Base-by-base conservation (phyloP, 352 stramenopile species). In the Aphanomyces invadans region DNA sequence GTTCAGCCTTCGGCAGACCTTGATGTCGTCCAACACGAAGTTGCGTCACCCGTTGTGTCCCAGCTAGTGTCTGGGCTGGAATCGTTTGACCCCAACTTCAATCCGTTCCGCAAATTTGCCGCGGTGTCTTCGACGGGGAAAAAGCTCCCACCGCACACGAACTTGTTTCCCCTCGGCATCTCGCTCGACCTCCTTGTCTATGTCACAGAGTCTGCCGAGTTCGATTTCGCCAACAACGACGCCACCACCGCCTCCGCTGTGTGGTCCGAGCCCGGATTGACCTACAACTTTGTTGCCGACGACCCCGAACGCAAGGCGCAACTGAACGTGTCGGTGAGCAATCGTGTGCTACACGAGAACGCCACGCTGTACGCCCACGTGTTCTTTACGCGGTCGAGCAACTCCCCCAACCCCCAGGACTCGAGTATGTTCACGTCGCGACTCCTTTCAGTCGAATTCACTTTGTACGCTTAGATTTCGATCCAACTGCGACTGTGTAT, bases 301-400 rank as follows among this genome's bases (percentile, higher is more conserved):
- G 79, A 90, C 60, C 76, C 72, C 11, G 60, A 73, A 25, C 89
- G 81, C 80, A 62, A 57, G 26, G 66, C 71, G 25, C 23, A 70
- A 31, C 36, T 91, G 28, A 96, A 96, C 68, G 73, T 94, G 48
- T 83, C 83, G 12, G 73, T 93, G 45, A 83, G 90, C 65, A 70
- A 79, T 12, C 65, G 88, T 44, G 48, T 91, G 60, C 74, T 87
- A 3, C 25, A 62, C 17, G 54, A 66, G 29, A 96, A 95, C 65
- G 85, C 80, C 21, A 92, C 86, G 61, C 52, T 91, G 2, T 95
- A 80, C 64, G 87, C 86, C 49, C 88, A 96, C 74, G 81, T 95
- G 57, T 95, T 92, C 54, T 66, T 93, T 39, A 89, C 81, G 31
- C 87, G 87, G 49, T 73, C 76, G 9, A 83, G 83, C 51, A 75